A percentile compares a stretch with the other conserved stretches of the same genome.
Conservation (phyloP, 305 asterid species). For the Nicotiana rustica region DNA sequence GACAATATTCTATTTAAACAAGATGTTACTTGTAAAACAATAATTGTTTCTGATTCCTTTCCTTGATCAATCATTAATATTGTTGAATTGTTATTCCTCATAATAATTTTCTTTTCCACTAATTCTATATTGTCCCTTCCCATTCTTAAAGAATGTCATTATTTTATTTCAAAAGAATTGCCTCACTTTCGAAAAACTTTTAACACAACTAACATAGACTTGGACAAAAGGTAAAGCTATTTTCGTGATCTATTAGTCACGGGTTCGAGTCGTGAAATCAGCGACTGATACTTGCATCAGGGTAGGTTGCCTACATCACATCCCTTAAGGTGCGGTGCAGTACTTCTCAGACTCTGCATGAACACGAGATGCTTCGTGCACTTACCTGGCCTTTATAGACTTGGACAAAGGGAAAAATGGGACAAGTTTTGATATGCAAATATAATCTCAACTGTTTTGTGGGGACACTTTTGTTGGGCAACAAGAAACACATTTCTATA, state of each 20-base stretch:
- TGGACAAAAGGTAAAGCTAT: too few species aligned
- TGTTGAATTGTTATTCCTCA: background rate
- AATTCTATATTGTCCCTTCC: background rate
- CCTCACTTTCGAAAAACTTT: background rate
- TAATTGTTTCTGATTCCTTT: conserved; percentile 7
- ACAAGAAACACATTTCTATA: background rate
- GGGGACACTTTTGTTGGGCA: background rate
- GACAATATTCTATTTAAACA: background rate
- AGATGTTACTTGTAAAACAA: background rate
- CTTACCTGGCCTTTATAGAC: too few species aligned
- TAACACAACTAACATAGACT: background rate
- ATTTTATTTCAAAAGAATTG: background rate
- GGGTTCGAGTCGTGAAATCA: too few species aligned
- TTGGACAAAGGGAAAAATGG: too few species aligned
- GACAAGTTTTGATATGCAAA: background rate
- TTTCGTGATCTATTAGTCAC: too few species aligned
- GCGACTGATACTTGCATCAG: too few species aligned
- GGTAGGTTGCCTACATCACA: too few species aligned
- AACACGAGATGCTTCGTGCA: too few species aligned
- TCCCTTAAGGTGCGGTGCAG: too few species aligned
- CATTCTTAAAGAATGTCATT: background rate
- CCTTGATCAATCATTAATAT: background rate
- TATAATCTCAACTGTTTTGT: conserved; percentile 7
- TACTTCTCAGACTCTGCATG: too few species aligned
- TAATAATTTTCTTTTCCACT: background rate